phyloP scores from a whole-genome alignment of 2,329 filamentous ascomycete genomes.

The Claviceps quebecensis region DNA sequence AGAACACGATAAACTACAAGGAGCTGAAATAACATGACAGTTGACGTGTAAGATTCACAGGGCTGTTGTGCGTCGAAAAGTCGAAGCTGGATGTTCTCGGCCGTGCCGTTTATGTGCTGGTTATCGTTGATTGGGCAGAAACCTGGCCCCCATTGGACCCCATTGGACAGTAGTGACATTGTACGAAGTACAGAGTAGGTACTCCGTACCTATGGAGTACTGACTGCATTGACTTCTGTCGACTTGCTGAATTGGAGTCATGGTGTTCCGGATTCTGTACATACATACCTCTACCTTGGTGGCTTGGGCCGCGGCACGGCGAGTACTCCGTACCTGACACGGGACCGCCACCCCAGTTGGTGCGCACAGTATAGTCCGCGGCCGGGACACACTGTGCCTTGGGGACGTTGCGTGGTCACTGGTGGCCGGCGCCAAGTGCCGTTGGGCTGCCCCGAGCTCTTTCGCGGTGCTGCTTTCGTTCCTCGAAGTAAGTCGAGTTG shows the following conservation, averaged over 20 bases:
- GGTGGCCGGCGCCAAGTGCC: not conserved
- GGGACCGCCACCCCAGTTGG: not conserved
- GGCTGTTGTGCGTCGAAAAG: not conserved
- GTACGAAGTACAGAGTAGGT: too few species aligned
- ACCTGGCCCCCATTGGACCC: too few species aligned
- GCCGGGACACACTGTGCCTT: not conserved
- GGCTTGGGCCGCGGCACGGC: not conserved
- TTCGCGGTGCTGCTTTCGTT: not conserved
- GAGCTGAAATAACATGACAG: not conserved
- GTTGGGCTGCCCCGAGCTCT: not conserved
- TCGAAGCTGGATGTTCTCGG: not conserved
- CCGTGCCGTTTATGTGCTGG: not conserved
- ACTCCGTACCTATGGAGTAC: too few species aligned
- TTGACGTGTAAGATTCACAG: not conserved
- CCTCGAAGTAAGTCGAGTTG: not conserved
- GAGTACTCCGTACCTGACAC: not conserved
- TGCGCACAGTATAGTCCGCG: not conserved
- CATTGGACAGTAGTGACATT: too few species aligned
- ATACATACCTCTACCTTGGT: not conserved
- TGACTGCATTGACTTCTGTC: too few species aligned
- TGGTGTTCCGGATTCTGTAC: not conserved
- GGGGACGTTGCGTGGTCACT: not conserved
- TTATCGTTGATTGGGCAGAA: too few species aligned
- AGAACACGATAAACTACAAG: too few species aligned
- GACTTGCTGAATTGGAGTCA: not conserved